phyloP scores from a whole-genome alignment of 2,329 filamentous ascomycete species.

The Mollisia scopiformis region DNA sequence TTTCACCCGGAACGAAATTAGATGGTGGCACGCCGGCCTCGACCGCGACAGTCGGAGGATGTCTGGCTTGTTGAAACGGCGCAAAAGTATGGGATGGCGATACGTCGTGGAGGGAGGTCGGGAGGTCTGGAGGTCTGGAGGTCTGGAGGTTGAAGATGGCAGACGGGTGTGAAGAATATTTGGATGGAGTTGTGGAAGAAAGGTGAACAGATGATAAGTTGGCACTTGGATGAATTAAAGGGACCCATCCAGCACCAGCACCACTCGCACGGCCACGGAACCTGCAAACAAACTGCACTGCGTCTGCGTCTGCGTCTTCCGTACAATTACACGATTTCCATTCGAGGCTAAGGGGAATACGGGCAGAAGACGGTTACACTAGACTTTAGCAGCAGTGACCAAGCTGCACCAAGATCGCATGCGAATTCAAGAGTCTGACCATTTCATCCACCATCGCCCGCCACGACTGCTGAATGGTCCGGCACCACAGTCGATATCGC shows the following conservation, averaged over 20 bases:
- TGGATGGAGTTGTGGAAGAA: neutral
- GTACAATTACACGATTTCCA: neutral
- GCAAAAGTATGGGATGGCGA: no score
- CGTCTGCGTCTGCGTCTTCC: neutral
- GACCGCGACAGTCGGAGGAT: neutral
- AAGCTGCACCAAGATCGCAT: neutral
- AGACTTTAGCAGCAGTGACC: neutral
- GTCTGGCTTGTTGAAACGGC: neutral
- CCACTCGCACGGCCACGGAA: neutral
- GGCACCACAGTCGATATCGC: neutral
- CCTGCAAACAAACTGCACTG: neutral
- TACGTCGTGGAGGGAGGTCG: no score
- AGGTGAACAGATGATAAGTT: neutral
- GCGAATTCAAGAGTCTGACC: neutral
- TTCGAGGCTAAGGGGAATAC: slow-evolving; percentile 2
- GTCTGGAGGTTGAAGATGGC: neutral
- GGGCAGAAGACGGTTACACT: neutral
- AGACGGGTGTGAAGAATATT: no score
- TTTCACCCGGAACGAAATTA: slow-evolving; percentile 1
- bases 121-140: neutral
- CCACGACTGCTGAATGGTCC: neutral
- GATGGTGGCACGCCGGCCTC: neutral
- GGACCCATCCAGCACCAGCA: neutral
- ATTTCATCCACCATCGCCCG: no score
- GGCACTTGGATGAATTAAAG: neutral